Percentiles rank a stretch among this genome's conserved stretches.
These are phyloP conservation scores for Starmerella kuoi DNA, from an alignment of 805 yeast species.

Conservation along the genomic window DNA sequence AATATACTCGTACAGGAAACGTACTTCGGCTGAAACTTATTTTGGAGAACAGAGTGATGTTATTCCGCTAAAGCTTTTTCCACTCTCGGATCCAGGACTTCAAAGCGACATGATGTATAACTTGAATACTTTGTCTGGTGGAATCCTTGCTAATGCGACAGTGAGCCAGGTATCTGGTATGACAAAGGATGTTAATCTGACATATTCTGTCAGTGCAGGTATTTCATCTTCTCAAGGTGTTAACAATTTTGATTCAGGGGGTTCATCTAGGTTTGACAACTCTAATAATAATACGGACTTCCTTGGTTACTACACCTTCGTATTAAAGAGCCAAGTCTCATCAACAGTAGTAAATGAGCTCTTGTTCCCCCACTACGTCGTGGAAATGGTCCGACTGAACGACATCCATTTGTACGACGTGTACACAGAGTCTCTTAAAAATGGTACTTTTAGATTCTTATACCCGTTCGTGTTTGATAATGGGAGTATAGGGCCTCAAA, in stretches of 20 bases:
- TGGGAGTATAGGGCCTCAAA: not conserved
- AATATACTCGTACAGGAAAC: conserved; percentile 10
- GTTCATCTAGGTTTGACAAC: not conserved
- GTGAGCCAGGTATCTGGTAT: not conserved
- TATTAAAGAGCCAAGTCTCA: not conserved
- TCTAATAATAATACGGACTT: not conserved
- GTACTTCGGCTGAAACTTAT: not conserved
- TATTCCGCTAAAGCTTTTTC: conserved; percentile 8
- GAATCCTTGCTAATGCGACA: conserved; percentile 8
- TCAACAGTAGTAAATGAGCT: not conserved
- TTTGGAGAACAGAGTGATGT: conserved; percentile 2
- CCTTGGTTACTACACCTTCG: conserved; percentile 7
- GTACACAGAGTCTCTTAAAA: not conserved
- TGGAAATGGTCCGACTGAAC: conserved; percentile 1
- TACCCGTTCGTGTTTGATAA: not conserved
- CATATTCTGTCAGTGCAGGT: conserved; percentile 6
- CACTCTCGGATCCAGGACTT: conserved; percentile 1
- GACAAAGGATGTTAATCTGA: not conserved
- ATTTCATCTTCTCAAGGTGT: not conserved
- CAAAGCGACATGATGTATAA: not conserved
- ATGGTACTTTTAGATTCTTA: not conserved
- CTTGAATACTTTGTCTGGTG: conserved; percentile 1
- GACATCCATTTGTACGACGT: not conserved
- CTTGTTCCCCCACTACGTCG: not conserved
- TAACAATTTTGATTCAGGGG: not conserved